Evolutionary conservation across 192 early-diverging fungal species (phyloP).

Genomic region (Phlyctochytrium arcticum): DNA sequence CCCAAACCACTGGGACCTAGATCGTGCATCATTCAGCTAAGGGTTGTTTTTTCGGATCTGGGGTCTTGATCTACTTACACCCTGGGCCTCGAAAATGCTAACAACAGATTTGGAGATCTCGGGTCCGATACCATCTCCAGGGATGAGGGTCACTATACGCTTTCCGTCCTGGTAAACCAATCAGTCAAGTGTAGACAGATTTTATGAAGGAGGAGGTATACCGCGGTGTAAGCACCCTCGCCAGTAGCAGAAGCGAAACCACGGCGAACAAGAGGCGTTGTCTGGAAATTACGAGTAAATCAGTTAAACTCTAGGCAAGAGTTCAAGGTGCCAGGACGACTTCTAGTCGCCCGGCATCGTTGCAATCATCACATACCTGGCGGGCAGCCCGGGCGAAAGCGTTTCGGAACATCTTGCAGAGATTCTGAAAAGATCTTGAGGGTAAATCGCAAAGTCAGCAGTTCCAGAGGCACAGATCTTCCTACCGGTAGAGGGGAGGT

Average conservation of each 20-base stretch:
- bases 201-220: background rate
- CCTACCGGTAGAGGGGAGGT: too few relatives aligned
- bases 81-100: constrained; percentile 86
- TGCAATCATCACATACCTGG: constrained; percentile 17
- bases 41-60: too few relatives aligned
- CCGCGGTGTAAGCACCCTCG: constrained; percentile 25
- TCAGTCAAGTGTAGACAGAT: too few relatives aligned
- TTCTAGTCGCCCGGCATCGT: too few relatives aligned
- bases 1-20: constrained; percentile 93
- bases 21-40: too few relatives aligned
- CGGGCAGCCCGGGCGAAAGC: constrained; percentile 25
- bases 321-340: too few relatives aligned
- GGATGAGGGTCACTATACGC: constrained; percentile 83
- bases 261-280: constrained; percentile 10
- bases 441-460: too few relatives aligned
- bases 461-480: too few relatives aligned
- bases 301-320: too few relatives aligned
- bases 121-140: constrained; percentile 98
- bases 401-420: constrained; percentile 20
- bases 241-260: constrained; percentile 15
- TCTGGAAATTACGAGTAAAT: background rate
- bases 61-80: constrained; percentile 65
- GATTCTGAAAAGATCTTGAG: too few relatives aligned
- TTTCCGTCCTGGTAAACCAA: constrained; percentile 39
- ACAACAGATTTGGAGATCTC: constrained; percentile 93